Conservation (phyloP, 257 asterid genomes). For the Scutellaria barbata region DNA sequence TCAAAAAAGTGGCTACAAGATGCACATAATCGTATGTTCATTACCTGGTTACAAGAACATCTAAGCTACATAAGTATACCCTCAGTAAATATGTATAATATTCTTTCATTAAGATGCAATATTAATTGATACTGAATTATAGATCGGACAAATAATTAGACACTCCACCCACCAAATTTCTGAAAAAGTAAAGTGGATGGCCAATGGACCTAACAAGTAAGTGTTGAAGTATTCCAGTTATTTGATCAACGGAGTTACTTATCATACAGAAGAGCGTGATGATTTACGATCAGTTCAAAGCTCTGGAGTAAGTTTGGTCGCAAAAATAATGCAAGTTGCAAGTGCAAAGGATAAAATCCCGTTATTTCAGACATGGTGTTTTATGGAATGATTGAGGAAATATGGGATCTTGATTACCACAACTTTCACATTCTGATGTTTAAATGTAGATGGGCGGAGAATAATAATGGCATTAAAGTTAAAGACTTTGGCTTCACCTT, state of each 20-base stretch:
- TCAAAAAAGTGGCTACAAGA: background rate
- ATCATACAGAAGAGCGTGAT: background rate
- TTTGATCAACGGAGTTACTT: background rate
- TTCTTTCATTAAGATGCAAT: background rate
- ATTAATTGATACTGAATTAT: background rate
- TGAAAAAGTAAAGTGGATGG: background rate
- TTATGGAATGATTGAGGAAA: background rate
- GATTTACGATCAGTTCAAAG: background rate
- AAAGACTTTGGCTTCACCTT: background rate
- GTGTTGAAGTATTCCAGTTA: background rate
- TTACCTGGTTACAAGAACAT: background rate
- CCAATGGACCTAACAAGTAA: background rate
- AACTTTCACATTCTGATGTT: background rate
- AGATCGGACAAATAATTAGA: background rate
- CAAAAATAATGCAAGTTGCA: background rate
- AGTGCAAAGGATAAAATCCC: constrained; percentile 9
- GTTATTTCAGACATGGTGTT: background rate
- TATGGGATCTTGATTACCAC: background rate
- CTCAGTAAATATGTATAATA: background rate
- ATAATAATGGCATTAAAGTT: background rate
- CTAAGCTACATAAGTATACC: background rate
- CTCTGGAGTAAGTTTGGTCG: background rate
- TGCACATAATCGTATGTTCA: background rate
- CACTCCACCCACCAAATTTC: background rate
- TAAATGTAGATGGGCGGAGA: background rate